Evolutionary conservation across 75 land plant genomes (phyloP), one percentile per base, ranked within the genome.

Genomic region (Pinus tabuliformis): DNA sequence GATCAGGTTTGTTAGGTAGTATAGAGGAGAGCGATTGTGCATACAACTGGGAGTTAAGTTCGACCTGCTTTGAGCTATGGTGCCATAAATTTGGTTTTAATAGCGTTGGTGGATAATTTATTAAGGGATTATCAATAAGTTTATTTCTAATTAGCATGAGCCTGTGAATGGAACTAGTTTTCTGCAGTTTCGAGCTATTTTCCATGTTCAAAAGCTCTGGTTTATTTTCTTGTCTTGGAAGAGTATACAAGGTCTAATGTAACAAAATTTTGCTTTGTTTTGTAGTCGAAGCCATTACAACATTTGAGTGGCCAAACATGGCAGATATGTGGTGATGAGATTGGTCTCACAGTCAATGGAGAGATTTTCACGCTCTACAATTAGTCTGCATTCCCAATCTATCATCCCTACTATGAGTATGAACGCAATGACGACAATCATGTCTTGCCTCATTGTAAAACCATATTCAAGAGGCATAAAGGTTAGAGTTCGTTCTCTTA

Each of bases 291-390:
- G 72, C 86, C 86, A 24, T 57, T 90, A 81, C 80, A 86, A 75
- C 89, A 81, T 73, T 65, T 82, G 42, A 85, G 74, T 62, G 90
- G 89, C 15, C 92, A 88, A 76, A 79, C 84, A 58, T 94, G 97
- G 79, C 92, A 95, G 83, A 95, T 95, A 73, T 95, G 98, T 65
- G 87, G 95, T 9, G 98, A 95, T 62, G 93, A 89, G 21, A 92
- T 93, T 49, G 96, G 93, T 13, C 59, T 86, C 11, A 91, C 84
- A 11, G 81, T 72, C n/a, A 89, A 91, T 42, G 92, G 90, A 12
- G 98, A 95, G 76, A 82, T 82, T 24, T 95, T 95, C 58, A 96
- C 91, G 17, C 96, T 96, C 49, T 95, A 96, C 82, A 93, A 95
- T 61, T 96, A 95, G 76, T 95, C 96, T 76, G 98, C 91, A 16